Evolutionary conservation across 2,329 filamentous ascomycete genomes (phyloP).

Genomic region (Fusarium oxysporum): DNA sequence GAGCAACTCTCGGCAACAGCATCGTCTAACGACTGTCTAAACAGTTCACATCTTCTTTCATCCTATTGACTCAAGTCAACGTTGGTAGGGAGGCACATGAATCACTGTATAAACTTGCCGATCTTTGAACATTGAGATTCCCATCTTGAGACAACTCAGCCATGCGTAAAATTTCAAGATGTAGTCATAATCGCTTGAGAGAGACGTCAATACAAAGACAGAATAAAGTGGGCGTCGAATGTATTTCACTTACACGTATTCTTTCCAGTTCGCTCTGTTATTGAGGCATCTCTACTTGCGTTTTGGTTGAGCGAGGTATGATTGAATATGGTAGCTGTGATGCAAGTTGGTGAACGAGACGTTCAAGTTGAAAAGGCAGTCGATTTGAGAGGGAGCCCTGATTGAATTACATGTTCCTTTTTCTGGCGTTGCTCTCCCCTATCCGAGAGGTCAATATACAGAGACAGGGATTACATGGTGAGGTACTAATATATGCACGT

Average conservation of each 20-base stretch:
- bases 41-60: no score
- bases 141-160: background rate
- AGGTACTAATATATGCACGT: background rate
- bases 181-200: no score
- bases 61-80: background rate
- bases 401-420: no score
- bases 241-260: background rate
- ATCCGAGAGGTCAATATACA: background rate
- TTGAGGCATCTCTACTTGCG: background rate
- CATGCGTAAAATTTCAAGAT: fast-evolving
- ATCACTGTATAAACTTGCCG: background rate
- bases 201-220: background rate
- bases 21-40: no score
- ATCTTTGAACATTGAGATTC: background rate
- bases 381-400: background rate
- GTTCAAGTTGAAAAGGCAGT: background rate
- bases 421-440: background rate
- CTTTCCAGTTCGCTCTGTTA: background rate
- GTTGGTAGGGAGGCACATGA: background rate
- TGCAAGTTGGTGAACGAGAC: no score
- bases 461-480: background rate
- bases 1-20: no score
- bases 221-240: background rate
- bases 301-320: background rate
- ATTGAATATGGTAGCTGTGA: background rate